Conservation (phyloP, 306 rosid species). For the peach (Prunus persica) region Prunus_persica_NCBIv2 NC_034011.1:2799001-2799500, state of each 20-base stretch:
- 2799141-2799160: background rate
- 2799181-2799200: background rate
- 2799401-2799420: background rate
- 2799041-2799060: background rate
- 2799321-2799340: slow-evolving; percentile 10
- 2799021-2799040: background rate
- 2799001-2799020: background rate
- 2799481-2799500: background rate
- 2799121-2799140: no score
- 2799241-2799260: background rate
- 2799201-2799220: background rate
- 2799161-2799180: background rate
- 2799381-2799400: background rate
- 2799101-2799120: no score
- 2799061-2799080: background rate
- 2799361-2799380: slow-evolving; percentile 23
- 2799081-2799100: background rate
- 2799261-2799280: background rate
- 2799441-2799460: slow-evolving; percentile 25
- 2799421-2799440: background rate
- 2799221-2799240: background rate
- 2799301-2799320: background rate
- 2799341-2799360: slow-evolving; percentile 29
- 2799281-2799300: background rate
- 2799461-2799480: slow-evolving; percentile 23